Conservation (phyloP, 2,329 filamentous ascomycete genomes). For the Claviceps africana region DNA sequence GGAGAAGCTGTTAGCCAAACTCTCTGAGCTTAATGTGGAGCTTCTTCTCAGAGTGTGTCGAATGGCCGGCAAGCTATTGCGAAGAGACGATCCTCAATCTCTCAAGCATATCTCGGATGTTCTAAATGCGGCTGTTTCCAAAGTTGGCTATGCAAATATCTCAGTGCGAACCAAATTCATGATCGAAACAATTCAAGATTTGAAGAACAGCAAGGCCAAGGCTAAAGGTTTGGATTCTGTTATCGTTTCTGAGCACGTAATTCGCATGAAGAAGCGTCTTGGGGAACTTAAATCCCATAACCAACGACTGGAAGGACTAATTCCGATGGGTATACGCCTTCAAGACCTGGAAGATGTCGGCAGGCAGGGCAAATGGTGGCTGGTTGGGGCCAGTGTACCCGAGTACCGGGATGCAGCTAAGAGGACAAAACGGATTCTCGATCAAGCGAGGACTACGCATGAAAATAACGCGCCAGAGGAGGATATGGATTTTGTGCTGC, state of each 20-base stretch:
- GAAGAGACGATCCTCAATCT: constrained; percentile 76
- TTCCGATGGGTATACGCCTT: constrained; percentile 70
- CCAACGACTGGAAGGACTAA: constrained; percentile 53
- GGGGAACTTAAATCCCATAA: constrained; percentile 53
- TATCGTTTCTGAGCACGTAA: constrained; percentile 66
- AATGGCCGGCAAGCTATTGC: constrained; percentile 65
- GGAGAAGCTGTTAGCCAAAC: constrained; percentile 55
- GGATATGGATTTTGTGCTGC: constrained; percentile 35
- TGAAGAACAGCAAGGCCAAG: constrained; percentile 89
- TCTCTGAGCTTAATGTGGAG: constrained; percentile 81
- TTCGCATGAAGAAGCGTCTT: constrained; percentile 77
- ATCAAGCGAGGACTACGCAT: constrained; percentile 8
- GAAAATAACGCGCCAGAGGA: constrained; percentile 25
- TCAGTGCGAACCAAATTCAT: constrained; percentile 91
- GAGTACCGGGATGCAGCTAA: constrained; percentile 15
- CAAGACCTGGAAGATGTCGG: constrained; percentile 71
- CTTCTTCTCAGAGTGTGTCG: constrained; percentile 73
- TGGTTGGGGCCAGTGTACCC: constrained; percentile 86
- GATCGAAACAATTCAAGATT: constrained; percentile 87
- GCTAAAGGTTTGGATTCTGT: constrained; percentile 55
- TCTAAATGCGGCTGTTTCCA: constrained; percentile 58
- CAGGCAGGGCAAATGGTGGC: constrained; percentile 94
- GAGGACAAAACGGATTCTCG: constrained; percentile 10
- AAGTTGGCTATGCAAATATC: constrained; percentile 52
- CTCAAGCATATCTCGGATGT: constrained; percentile 78